Evolutionary conservation across 1,284 basidiomycete species (phyloP).

Genomic region (Fistulina hepatica): DNA sequence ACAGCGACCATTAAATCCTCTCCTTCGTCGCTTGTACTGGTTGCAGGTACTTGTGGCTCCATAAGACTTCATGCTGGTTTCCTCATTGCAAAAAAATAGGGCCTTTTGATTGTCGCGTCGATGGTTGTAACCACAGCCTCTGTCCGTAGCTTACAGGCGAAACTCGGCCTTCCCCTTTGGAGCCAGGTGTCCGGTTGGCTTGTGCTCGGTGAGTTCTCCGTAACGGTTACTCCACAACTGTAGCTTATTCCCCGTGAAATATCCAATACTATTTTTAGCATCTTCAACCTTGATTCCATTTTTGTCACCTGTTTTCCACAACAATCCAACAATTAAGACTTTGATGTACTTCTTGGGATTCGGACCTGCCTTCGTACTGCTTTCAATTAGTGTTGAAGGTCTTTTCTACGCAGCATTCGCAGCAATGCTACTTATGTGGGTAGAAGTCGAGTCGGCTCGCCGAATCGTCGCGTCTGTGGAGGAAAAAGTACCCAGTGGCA

Average conservation of each 20-base stretch:
- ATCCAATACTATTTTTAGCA: constrained; percentile 30
- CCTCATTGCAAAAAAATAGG: constrained; percentile 15
- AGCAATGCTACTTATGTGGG: constrained; percentile 57
- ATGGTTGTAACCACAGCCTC: constrained; percentile 50
- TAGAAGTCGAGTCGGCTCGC: constrained; percentile 48
- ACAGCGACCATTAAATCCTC: constrained; percentile 7
- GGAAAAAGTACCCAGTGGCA: constrained; percentile 8
- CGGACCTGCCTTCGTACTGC: constrained; percentile 67
- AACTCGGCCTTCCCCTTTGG: constrained; percentile 51
- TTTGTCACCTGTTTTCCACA: constrained; percentile 23
- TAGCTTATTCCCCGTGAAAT: neutral
- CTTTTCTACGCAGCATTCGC: constrained; percentile 71
- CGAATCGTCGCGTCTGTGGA: constrained; percentile 17
- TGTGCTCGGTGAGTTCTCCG: constrained; percentile 41
- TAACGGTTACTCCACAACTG: neutral
- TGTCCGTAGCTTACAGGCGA: constrained; percentile 48
- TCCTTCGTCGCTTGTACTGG: constrained; percentile 18
- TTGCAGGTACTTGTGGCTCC: constrained; percentile 29
- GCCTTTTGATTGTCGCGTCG: constrained; percentile 33
- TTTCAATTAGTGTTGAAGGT: constrained; percentile 77
- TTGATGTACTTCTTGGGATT: constrained; percentile 61
- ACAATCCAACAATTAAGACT: constrained; percentile 37
- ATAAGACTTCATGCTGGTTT: neutral
- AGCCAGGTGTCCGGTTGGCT: constrained; percentile 64
- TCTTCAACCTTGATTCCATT: constrained; percentile 37